phyloP scores from a whole-genome alignment of 805 yeast genomes.

The Pichia occidentalis region DNA sequence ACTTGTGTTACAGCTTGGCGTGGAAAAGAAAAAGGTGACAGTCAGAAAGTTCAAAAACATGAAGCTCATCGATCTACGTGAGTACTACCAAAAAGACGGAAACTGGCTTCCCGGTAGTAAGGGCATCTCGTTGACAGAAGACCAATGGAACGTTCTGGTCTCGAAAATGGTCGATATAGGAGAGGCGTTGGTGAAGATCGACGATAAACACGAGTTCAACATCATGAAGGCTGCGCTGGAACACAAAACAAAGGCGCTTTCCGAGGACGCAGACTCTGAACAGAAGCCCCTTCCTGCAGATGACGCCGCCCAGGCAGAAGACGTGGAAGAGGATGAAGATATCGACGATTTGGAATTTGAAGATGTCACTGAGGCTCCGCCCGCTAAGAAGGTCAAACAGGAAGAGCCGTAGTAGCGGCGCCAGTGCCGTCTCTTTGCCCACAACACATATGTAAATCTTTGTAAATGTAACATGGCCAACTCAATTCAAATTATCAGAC shows the following conservation, averaged over 20 bases:
- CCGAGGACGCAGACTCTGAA: conserved; percentile 3
- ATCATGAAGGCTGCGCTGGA: conserved; percentile 14
- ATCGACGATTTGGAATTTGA: conserved; percentile 17
- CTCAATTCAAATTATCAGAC: too few species aligned
- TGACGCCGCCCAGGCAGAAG: conserved; percentile 2
- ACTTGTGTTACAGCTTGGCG: conserved; percentile 16
- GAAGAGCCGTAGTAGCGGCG: conserved; percentile 1
- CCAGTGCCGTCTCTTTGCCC: too few species aligned
- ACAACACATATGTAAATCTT: neutral
- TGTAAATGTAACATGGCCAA: neutral
- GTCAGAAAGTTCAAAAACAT: conserved; percentile 65
- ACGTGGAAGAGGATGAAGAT: conserved; percentile 18
- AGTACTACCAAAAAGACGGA: conserved; percentile 57
- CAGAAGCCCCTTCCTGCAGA: too few species aligned
- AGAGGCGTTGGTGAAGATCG: conserved; percentile 38
- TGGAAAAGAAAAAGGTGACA: conserved; percentile 59
- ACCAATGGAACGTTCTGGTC: conserved; percentile 45
- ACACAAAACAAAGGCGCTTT: conserved; percentile 1
- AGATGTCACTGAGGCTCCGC: conserved; percentile 16
- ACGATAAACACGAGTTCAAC: conserved; percentile 25
- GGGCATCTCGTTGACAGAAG: conserved; percentile 56
- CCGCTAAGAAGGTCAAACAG: conserved; percentile 10
- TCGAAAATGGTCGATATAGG: conserved; percentile 41
- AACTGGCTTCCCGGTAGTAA: conserved; percentile 77
- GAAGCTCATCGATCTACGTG: conserved; percentile 75